A percentile compares a stretch with the other conserved stretches of the same genome.
Conservation (phyloP, 495 filamentous ascomycete species). For the Aspergillus wentii region DNA sequence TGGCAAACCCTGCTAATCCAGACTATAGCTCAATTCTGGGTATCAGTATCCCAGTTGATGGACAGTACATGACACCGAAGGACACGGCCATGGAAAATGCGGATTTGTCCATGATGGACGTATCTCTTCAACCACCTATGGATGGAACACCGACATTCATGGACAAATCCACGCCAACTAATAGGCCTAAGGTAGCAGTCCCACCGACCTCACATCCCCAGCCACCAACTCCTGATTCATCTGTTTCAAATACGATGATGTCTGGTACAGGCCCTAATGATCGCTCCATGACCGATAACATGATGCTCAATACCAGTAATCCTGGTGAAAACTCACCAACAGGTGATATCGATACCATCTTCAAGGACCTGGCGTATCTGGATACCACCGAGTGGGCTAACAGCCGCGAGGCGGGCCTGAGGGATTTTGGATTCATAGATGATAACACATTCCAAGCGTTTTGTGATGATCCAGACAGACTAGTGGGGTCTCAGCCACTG, state of each 20-base stretch:
- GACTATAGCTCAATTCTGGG: slow-evolving; percentile 31
- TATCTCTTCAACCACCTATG: slow-evolving; percentile 14
- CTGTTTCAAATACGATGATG: slow-evolving; percentile 21
- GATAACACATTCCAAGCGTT: slow-evolving; percentile 49
- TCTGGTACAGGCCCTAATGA: too few relatives aligned
- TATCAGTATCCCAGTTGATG: slow-evolving; percentile 33
- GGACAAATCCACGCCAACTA: slow-evolving; percentile 23
- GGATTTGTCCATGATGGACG: slow-evolving; percentile 23
- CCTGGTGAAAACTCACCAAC: slow-evolving; percentile 8
- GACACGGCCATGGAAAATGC: slow-evolving; percentile 31
- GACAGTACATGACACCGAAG: slow-evolving; percentile 32
- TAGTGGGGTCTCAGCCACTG: slow-evolving; percentile 35
- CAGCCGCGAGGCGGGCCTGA: slow-evolving; percentile 48
- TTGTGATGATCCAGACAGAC: slow-evolving; percentile 49
- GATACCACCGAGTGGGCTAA: slow-evolving; percentile 54
- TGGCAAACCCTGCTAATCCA: slow-evolving; percentile 5
- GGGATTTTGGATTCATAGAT: slow-evolving; percentile 57
- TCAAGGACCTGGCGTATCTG: slow-evolving; percentile 59
- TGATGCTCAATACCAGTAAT: slow-evolving; percentile 8
- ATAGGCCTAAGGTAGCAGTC: slow-evolving; percentile 22
- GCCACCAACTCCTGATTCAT: slow-evolving; percentile 27
- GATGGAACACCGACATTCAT: slow-evolving; percentile 8
- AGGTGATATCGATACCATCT: slow-evolving; percentile 52
- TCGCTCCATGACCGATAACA: slow-evolving; percentile 9
- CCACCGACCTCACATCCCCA: slow-evolving; percentile 18